Evolutionary conservation across 345 rosid species (phyloP), one percentile per base, ranked within the genome.

Genomic region (Microcos paniculata): DNA sequence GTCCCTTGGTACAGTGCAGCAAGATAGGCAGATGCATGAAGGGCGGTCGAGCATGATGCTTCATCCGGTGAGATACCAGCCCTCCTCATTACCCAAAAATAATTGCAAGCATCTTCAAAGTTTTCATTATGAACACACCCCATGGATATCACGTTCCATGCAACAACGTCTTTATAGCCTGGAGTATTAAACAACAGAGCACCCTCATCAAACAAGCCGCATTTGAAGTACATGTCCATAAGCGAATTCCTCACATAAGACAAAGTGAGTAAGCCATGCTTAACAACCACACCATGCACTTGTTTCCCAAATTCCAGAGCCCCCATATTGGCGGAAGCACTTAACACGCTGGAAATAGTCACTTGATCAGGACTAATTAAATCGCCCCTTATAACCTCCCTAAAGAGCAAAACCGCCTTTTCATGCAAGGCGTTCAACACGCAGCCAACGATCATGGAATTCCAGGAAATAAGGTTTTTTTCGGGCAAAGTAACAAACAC

Each of bases 401-500:
- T 51, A 66, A 87, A 79, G 13, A 52, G 48, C 21, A 35, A 62
- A 71, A 80, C 19, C 0, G 85, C 82, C 61, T 6, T 49, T 28
- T 62, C 64, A 2, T 77, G 79, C 33, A 62, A 56, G 65, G 45
- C 48, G 57, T 82, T 84, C 9, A 73, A 80, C 58, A 80, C 75
- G 67, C 43, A 82, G 40, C 87, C 89, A 72, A 84, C 84, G 51
- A 83, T 80, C 82, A 83, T 76, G 18, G 89, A 77, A 66, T 80
- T 86, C 85, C 87, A 86, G 24, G 85, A 77, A 70, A 84, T 86
- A 52, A 84, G 83, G 59, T 82, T 84, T 62, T 82, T 82, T 8
- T 78, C 64, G 30, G 90, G 82, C 84, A 84, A 82, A 77, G 82
- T 80, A 46, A 70, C 90, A 42, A 89, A 87, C 81, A 83, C 57